Evolutionary conservation across 129 eudicot genomes (phyloP), one percentile per base, ranked within the genome.

Genomic region (Scalesia atractyloides): DNA sequence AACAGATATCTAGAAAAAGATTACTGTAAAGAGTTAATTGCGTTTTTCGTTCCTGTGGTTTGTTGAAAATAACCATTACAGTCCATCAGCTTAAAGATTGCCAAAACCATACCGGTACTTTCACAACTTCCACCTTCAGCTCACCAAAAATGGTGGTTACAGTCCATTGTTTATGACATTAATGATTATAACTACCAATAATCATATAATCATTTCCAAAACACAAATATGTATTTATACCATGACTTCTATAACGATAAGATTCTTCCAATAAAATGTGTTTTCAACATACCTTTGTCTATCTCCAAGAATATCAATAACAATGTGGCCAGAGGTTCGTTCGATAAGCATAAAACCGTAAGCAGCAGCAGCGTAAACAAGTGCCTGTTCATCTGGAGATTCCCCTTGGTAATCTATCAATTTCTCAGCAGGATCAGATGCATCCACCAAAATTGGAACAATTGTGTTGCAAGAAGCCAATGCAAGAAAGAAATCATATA

Each of bases 311-410:
- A 93, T 74, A 81, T 87, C 96, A 60, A 93, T 86, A 65, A 87
- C 86, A 75, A 93, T 93, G 80, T 93, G 96, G 61, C 98, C 98
- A 6, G 98, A 93, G 66, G 97, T 87, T 73, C 98, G 76, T 81
- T 93, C 98, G 36, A 87, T 53, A 19, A 93, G 97, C 89, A 84
- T 87, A 72, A 80, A 89, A 50, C 98, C 98, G 57, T 93, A 87
- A 43, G 98, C 86, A 73, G 98, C 96, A 16, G 98, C 96, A 52
- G 98, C 98, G 79, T 85, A 89, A 68, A 87, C 97, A 69, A 93
- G 83, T 49, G 98, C 96, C 80, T 93, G 98, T 71, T 93, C 98
- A 79, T 93, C 98, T 15, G 96, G 98, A 51, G 97, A 93, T 75
- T 93, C 97, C 58, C 95, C 97, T 69, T 93, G 96, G 70, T 93